Percentiles rank a stretch among this genome's conserved stretches.
phyloP scores from a whole-genome alignment of 305 asterid species.

The Rubia tinctorum region DNA sequence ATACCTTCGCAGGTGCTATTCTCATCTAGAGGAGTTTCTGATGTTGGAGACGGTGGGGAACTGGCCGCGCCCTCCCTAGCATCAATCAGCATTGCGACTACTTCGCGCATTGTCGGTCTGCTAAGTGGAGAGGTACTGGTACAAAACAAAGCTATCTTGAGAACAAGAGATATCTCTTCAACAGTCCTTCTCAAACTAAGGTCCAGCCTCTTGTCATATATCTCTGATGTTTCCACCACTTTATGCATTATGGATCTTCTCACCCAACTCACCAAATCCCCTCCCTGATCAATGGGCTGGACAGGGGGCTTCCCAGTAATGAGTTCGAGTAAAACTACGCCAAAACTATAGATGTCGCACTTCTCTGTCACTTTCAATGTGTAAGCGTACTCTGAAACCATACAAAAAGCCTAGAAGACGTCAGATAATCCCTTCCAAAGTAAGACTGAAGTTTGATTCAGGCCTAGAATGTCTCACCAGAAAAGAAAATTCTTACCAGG shows the following conservation, averaged over 20 bases:
- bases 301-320: conserved; percentile 86
- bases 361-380: conserved; percentile 97
- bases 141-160: conserved; percentile 80
- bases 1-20: conserved; percentile 43
- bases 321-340: conserved; percentile 83
- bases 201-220: conserved; percentile 65
- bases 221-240: conserved; percentile 32
- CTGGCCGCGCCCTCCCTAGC: conserved; percentile 45
- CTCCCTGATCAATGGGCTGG: conserved; percentile 84
- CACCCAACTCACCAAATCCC: conserved; percentile 77
- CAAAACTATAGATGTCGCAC: conserved; percentile 91
- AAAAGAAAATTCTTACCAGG: conserved; percentile 54
- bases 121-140: conserved; percentile 72
- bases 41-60: conserved; percentile 54
- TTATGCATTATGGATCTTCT: conserved; percentile 26
- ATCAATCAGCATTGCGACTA: conserved; percentile 68
- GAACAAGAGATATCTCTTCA: conserved; percentile 74
- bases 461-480: too few species aligned
- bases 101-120: conserved; percentile 89
- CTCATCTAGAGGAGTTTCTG: conserved; percentile 68
- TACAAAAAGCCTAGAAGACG: background rate
- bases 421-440: too few species aligned
- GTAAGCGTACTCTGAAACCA: conserved; percentile 72
- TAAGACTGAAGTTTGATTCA: too few species aligned
- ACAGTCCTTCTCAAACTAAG: conserved; percentile 41